Evolutionary conservation across 2,329 filamentous ascomycete species (phyloP), one percentile per base, ranked within the genome.

Genomic region (Colletotrichum endophyticum): DNA sequence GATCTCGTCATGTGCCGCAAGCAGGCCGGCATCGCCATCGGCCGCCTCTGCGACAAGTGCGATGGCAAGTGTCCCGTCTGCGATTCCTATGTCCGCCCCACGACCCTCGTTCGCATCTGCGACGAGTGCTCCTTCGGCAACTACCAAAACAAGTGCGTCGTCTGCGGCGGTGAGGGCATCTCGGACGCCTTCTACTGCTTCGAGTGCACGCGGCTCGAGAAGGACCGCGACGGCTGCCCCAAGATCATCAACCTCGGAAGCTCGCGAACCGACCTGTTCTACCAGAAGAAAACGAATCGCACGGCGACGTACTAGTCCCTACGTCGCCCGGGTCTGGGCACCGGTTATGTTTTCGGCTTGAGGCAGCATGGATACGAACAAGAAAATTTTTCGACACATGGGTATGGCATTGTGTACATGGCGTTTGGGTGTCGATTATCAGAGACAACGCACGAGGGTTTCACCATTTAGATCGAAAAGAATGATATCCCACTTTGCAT

Each of bases 1-100:
- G 97, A 99, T 90, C 94, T 99, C 80, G 97, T 99, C 82, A 99
- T 99, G 96, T 99, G 97, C 92, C 96, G 96, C 89, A 99, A 99
- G 89, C 96, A 98, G 86, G 91, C 96, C 77, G 97, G 97, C 87
- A 98, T 99, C 85, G 95, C 96, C 82, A 98, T 99, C 91, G 97
- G 97, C 84, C 96, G 97, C 73, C 95, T 99, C 84, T 99, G 97
- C 91, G 97, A 99, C 89, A 99, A 99, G 89, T 99, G 97, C 90
- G 97, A 99, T 88, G 97, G 97, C 86, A 99, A 99, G 89, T 99
- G 97, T 83, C 97, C 97, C 79, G 96, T 99, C 77, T 99, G 97
- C 92, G 97, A 99, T 86, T 98, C 95, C 77, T 99, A 99, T 91
- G 97, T 99, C 79, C 96, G 97, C 19, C 97, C 97, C 15, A 99